These are phyloP conservation scores for Irpex sp. DNA, from an alignment of 1,284 basidiomycete genomes.

Conservation along the genomic window DNA sequence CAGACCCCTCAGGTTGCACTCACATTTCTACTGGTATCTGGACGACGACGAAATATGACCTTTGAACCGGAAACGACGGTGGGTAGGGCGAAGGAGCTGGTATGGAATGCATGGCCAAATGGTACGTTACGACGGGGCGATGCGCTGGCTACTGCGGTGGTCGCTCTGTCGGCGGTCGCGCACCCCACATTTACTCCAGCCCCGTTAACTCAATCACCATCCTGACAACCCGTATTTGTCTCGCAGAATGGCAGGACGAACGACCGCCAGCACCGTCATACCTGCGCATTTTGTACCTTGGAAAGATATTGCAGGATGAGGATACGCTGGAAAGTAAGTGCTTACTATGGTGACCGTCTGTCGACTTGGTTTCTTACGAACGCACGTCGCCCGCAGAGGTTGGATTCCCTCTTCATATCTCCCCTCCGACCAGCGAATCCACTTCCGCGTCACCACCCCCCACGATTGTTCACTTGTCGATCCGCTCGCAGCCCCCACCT, in stretches of 20 bases:
- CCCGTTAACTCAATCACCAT: neutral
- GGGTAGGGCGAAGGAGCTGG: conserved; percentile 79
- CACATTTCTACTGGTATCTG: conserved; percentile 76
- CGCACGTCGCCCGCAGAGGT: conserved; percentile 34
- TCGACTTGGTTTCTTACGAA: conserved; percentile 7
- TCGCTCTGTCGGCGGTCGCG: neutral
- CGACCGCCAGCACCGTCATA: conserved; percentile 78
- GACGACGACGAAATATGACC: conserved; percentile 65
- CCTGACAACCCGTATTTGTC: neutral
- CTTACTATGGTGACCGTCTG: neutral
- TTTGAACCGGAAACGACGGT: conserved; percentile 80
- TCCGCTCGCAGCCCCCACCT: conserved; percentile 60
- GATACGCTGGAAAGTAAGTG: conserved; percentile 70
- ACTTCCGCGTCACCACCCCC: conserved; percentile 33
- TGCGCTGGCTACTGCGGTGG: neutral
- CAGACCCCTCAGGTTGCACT: conserved; percentile 65
- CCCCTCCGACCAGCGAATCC: conserved; percentile 17
- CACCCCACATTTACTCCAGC: neutral
- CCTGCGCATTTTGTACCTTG: conserved; percentile 76
- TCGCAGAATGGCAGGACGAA: conserved; percentile 75
- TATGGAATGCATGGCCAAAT: conserved; percentile 81
- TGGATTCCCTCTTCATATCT: conserved; percentile 44
- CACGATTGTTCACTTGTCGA: conserved; percentile 80
- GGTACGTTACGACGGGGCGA: conserved; percentile 41
- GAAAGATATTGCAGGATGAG: conserved; percentile 83